Evolutionary conservation across 2,329 filamentous ascomycete genomes (phyloP), one percentile per base, ranked within the genome.

Genomic region (Nemania abortiva): DNA sequence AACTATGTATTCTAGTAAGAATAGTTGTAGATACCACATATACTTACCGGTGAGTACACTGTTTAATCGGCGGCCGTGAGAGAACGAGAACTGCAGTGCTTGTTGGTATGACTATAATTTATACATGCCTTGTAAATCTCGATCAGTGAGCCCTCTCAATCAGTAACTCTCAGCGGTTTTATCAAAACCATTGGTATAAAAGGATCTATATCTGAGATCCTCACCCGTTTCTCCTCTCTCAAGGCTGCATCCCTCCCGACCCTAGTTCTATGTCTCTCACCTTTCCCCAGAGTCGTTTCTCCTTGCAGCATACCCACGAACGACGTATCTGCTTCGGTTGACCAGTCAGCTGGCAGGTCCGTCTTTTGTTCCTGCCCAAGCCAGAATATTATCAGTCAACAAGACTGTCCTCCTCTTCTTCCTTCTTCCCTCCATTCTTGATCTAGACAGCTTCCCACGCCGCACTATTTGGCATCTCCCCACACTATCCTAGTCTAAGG

Each of bases 391-490:
- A 27, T 27, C 5, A 27, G 24, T 27, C 5, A 27, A 27, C 24
- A 27, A 5, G 24, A 18, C 7, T 13, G n/a, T 24, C 11, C 47
- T 49, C 47, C 24, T 11, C 13, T n/a, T 53, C 50, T n/a, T 18
- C 15, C 24, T 11, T 9, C 50, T 22, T 24, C 5, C 3, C n/a
- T 47, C 42, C 42, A 6, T 20, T 47, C 42, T 20, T 29, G 10
- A 52, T 11, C 49, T 54, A 24, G 13, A 50, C 47, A 3, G n/a
- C 6, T 7, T n/a, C 27, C 39, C n/a, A 50, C 34, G 11, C 49
- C 13, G 22, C 3, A 10, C 20, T 24, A 29, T 20, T 42, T 39
- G 55, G 47, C 63, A 34, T 37, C 60, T 57, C 56, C 57, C 45
- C 42, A 31, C 60, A 57, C 24, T 18, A 47, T 54, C 31, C 49